Percentiles rank a stretch among this genome's conserved stretches.
Conservation (phyloP, 176 grass and related monocot species). For the Tillandsia leiboldiana region DNA sequence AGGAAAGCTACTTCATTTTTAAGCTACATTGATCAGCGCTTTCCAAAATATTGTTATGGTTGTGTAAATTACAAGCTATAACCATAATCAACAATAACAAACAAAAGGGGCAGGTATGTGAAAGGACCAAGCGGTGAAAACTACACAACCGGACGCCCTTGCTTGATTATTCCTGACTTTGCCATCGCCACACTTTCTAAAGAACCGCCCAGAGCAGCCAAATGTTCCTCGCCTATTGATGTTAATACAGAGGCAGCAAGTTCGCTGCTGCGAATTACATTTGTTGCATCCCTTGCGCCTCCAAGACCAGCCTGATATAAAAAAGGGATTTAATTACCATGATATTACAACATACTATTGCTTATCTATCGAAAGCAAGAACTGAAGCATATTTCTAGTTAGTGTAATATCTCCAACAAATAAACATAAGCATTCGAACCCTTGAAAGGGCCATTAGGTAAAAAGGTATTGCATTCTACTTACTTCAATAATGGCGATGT, state of each 20-base stretch:
- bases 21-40: neutral
- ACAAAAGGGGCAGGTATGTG: neutral
- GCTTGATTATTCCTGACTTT: constrained; percentile 94
- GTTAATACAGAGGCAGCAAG: constrained; percentile 75
- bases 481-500: constrained; percentile 71
- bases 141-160: constrained; percentile 69
- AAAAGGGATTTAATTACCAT: neutral
- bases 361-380: too few species aligned
- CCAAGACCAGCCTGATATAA: constrained; percentile 71
- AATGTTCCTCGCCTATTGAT: constrained; percentile 76
- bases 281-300: constrained; percentile 97
- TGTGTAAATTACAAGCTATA: neutral
- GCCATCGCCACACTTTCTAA: constrained; percentile 75
- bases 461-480: too few species aligned
- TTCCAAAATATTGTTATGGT: neutral
- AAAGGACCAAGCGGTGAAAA: constrained; percentile 9
- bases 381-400: too few species aligned
- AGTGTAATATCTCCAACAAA: too few species aligned
- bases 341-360: too few species aligned
- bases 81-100: neutral
- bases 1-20: neutral
- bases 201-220: constrained; percentile 83
- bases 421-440: too few species aligned
- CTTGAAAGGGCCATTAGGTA: too few species aligned
- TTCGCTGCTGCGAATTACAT: constrained; percentile 69